Conservation (phyloP, 768 basidiomycete genomes). For the Psilocybe azurescens region DNA sequence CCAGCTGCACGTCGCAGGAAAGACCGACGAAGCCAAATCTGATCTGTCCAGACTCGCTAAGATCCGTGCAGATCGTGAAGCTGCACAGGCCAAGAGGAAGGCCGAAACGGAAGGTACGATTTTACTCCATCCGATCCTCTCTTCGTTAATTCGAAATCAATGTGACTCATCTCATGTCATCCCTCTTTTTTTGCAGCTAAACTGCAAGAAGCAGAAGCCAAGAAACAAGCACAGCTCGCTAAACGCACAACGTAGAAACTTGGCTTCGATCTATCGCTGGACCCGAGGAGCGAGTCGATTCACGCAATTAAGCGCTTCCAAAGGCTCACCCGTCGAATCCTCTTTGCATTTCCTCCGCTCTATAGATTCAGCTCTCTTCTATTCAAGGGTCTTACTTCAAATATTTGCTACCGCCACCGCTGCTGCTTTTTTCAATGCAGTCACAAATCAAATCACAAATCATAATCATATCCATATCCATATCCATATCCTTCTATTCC, state of each 20-base stretch:
- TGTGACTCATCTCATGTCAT: too few species aligned
- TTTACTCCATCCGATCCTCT: neutral
- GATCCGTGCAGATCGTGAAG: constrained; percentile 88
- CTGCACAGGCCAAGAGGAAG: constrained; percentile 84
- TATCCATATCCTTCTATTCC: neutral
- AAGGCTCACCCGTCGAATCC: too few species aligned
- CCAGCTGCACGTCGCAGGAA: constrained; percentile 77
- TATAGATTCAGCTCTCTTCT: too few species aligned
- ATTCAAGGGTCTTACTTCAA: too few species aligned
- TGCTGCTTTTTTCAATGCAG: neutral
- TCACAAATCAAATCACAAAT: neutral
- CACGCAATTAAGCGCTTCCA: too few species aligned
- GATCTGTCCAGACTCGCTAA: constrained; percentile 87
- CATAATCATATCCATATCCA: neutral
- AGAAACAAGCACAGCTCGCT: constrained; percentile 52
- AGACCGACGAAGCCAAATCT: constrained; percentile 89
- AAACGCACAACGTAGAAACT: constrained; percentile 19
- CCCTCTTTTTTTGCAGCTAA: constrained; percentile 51
- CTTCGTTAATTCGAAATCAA: too few species aligned
- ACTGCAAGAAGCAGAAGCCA: constrained; percentile 64
- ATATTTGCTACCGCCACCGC: too few species aligned
- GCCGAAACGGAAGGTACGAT: constrained; percentile 84
- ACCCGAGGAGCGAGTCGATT: too few species aligned
- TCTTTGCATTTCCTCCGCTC: too few species aligned
- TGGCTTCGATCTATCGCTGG: neutral